Percentiles rank a stretch among this genome's conserved stretches.
These are phyloP conservation scores for Citrus reticulata DNA, from an alignment of 345 rosid genomes.

Conservation along the genomic window DNA sequence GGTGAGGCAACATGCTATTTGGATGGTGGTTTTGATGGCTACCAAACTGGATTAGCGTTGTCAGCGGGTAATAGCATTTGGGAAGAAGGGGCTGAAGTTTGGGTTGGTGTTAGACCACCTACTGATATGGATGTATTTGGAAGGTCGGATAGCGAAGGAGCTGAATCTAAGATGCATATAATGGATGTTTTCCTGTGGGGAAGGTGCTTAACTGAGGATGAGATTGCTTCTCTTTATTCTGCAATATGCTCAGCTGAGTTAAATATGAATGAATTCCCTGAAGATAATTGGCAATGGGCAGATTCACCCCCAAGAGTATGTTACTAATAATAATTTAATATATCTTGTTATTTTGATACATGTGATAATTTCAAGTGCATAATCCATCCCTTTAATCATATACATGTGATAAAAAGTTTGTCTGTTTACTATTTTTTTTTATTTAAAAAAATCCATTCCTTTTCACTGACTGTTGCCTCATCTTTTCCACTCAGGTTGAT, in stretches of 20 bases:
- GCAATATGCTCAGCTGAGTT: slow-evolving; percentile 68
- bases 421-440: too few relatives aligned
- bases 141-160: slow-evolving; percentile 99
- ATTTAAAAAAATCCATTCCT: background rate
- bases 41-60: slow-evolving; percentile 71
- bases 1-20: slow-evolving; percentile 97
- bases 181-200: slow-evolving; percentile 99
- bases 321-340: slow-evolving; percentile 9
- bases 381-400: background rate
- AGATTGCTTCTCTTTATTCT: slow-evolving; percentile 75
- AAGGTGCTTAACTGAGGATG: slow-evolving; percentile 93
- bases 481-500: slow-evolving; percentile 59
- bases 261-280: slow-evolving; percentile 73
- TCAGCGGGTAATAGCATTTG: slow-evolving; percentile 62
- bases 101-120: slow-evolving; percentile 96
- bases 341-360: background rate
- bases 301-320: slow-evolving; percentile 95
- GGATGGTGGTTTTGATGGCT: slow-evolving; percentile 98
- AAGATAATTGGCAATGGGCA: slow-evolving; percentile 98
- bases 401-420: too few relatives aligned
- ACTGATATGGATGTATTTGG: slow-evolving; percentile 92
- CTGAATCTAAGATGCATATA: slow-evolving; percentile 95
- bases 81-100: slow-evolving; percentile 89
- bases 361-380: slow-evolving; percentile 10
- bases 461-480: slow-evolving; percentile 22